phyloP scores from a whole-genome alignment of 1,139 yeast species.

The Debaryomyces psychrophilus region DNA sequence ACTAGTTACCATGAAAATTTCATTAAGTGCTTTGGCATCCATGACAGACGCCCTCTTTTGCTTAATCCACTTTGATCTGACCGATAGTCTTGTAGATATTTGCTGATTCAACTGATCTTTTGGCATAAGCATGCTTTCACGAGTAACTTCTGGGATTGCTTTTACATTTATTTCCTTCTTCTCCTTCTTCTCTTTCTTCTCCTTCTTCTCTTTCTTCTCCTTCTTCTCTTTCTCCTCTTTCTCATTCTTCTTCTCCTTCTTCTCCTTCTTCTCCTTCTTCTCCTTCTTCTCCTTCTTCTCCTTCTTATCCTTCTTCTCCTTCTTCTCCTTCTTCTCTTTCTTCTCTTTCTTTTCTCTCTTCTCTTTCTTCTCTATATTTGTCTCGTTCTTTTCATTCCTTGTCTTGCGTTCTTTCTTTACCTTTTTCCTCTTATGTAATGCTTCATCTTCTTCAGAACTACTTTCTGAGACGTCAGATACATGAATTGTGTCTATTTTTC shows the following conservation, averaged over 20 bases:
- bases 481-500: slow-evolving; percentile 3
- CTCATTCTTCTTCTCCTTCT: slow-evolving; percentile 31
- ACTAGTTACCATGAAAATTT: slow-evolving; percentile 82
- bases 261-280: slow-evolving; percentile 30
- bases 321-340: slow-evolving; percentile 15
- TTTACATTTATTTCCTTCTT: slow-evolving; percentile 13
- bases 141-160: slow-evolving; percentile 20
- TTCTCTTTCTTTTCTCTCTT: slow-evolving; percentile 16
- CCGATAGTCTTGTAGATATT: slow-evolving; percentile 69
- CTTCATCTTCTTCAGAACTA: neutral
- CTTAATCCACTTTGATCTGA: slow-evolving; percentile 81
- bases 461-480: neutral
- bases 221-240: slow-evolving; percentile 34
- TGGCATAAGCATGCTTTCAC: slow-evolving; percentile 45
- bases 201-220: slow-evolving; percentile 25
- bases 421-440: slow-evolving; percentile 9
- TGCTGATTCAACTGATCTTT: slow-evolving; percentile 29
- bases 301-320: slow-evolving; percentile 23
- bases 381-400: slow-evolving; percentile 15
- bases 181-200: slow-evolving; percentile 16
- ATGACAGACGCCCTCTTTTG: slow-evolving; percentile 89
- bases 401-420: slow-evolving; percentile 17
- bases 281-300: slow-evolving; percentile 27
- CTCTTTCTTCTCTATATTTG: slow-evolving; percentile 7
- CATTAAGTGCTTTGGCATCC: slow-evolving; percentile 87